Evolutionary conservation across 2,329 filamentous ascomycete species (phyloP).

Genomic region (Sarocladiaceae sp.): DNA sequence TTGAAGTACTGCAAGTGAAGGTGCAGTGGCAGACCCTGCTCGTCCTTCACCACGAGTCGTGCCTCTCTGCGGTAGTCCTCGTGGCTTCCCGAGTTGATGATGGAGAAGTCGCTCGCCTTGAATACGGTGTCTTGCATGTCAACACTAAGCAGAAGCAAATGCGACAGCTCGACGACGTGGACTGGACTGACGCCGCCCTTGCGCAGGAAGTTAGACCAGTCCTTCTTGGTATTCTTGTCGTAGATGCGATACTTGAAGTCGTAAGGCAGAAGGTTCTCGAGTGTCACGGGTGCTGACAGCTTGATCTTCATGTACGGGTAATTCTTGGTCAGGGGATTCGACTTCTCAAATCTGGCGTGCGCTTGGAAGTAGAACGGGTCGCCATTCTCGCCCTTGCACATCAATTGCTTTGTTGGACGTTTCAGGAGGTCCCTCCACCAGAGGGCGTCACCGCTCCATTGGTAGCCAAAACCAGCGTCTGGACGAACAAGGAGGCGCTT

Average conservation of each 20-base stretch:
- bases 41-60: constrained; percentile 74
- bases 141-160: constrained; percentile 83
- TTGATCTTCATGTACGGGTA: constrained; percentile 95
- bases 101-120: constrained; percentile 91
- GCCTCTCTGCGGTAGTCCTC: constrained; percentile 86
- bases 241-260: constrained; percentile 99
- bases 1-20: constrained; percentile 86
- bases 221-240: constrained; percentile 96
- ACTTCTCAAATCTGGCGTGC: constrained; percentile 76
- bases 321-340: constrained; percentile 71
- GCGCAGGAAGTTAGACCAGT: constrained; percentile 96
- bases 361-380: constrained; percentile 97
- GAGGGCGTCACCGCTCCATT: constrained; percentile 83
- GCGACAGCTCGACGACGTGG: constrained; percentile 92
- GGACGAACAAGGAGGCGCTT: constrained; percentile 84
- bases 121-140: constrained; percentile 96
- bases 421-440: constrained; percentile 92
- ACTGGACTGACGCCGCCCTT: constrained; percentile 97
- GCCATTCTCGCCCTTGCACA: constrained; percentile 79
- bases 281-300: constrained; percentile 83
- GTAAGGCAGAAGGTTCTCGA: constrained; percentile 91
- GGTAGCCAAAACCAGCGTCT: constrained; percentile 92
- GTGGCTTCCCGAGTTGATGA: constrained; percentile 84
- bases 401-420: constrained; percentile 76
- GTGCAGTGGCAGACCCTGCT: constrained; percentile 69